Base-by-base conservation (phyloP, 139 green algal species). In the Chlorella sp. region DNA sequence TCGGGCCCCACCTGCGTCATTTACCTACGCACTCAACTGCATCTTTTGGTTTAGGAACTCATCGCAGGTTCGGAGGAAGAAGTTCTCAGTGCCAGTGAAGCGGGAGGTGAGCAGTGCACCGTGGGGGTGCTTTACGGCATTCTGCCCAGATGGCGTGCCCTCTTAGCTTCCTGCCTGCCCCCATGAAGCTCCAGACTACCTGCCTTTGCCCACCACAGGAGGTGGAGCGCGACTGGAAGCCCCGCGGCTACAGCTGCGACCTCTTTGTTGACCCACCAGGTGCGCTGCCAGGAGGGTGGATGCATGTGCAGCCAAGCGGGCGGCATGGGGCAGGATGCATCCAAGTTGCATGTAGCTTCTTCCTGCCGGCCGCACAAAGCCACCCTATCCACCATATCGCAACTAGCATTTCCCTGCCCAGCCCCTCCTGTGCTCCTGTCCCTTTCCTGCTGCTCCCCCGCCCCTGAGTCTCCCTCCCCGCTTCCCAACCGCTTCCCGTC, bases 181-280 rank as follows among this genome's bases (percentile, higher is more conserved):
- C 71, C 3, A 18, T 3, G 15, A 18, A 4, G 26, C 30, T 4
- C 30, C 12, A 40, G 32, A 39, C 28, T 12, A 57, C 48, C 30
- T 57, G 77, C 24, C 36, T 61, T 7, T n/a, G 24, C 26, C 15
- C 34, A 36, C 21, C 34, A 40, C 69, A 75, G 76, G 86, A 85
- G 32, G 86, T 89, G 0, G 86, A 85, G 57, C 34, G 26, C 16
- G 86, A 89, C 86, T 89, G 86, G 86, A 30, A 34, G 76, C 86
- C 86, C 0, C 53, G 86, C 0, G 86, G 86, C 11, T 89, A 82
- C 76, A 79, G 39, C 30, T 85, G 61, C n/a, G 76, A 77, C 76
- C 57, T 89, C 34, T 89, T 89, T 80, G 48, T 80, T 0, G 86
- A 89, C 57, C 75, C 86, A 15, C 86, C 75, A 9, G 86, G 86